Evolutionary conservation across 257 asterid species (phyloP).

Genomic region (Scutellaria baicalensis): DNA sequence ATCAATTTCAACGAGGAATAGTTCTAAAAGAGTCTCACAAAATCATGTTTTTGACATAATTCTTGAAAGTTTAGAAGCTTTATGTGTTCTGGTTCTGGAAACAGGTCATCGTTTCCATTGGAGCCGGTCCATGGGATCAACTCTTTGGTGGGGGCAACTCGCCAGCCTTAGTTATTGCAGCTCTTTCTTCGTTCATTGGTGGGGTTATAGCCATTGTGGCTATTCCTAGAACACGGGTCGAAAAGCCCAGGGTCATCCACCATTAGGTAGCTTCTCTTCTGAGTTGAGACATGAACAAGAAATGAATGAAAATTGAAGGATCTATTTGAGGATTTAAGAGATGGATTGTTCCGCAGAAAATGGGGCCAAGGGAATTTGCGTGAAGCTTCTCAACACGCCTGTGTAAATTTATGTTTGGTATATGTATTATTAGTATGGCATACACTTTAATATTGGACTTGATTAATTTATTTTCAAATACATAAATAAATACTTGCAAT

Average conservation of each 20-base stretch:
- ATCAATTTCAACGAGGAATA: not conserved
- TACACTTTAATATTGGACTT: too few relatives aligned
- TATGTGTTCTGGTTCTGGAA: conserved; percentile 4
- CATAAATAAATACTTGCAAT: too few relatives aligned
- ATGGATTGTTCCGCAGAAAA: too few relatives aligned
- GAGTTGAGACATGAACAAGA: not conserved
- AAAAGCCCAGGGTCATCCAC: conserved; percentile 41
- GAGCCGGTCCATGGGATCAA: conserved; percentile 74
- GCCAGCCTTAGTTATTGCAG: conserved; percentile 66
- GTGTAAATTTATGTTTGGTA: too few relatives aligned
- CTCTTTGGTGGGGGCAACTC: conserved; percentile 84
- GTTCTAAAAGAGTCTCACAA: not conserved
- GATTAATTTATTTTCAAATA: too few relatives aligned
- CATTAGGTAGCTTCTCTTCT: not conserved
- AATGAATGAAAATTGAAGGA: not conserved
- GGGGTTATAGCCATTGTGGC: conserved; percentile 80
- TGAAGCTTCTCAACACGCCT: too few relatives aligned
- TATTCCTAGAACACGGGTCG: conserved; percentile 73
- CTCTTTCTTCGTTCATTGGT: conserved; percentile 49
- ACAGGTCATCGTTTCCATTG: conserved; percentile 71
- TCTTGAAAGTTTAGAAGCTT: not conserved
- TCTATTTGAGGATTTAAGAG: too few relatives aligned
- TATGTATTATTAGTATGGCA: too few relatives aligned
- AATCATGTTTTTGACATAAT: not conserved
- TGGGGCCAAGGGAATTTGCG: too few relatives aligned